Percentiles rank a stretch among this genome's conserved stretches.
Evolutionary conservation across 257 asterid species (phyloP).

Genomic region (Solanum acaule): DNA sequence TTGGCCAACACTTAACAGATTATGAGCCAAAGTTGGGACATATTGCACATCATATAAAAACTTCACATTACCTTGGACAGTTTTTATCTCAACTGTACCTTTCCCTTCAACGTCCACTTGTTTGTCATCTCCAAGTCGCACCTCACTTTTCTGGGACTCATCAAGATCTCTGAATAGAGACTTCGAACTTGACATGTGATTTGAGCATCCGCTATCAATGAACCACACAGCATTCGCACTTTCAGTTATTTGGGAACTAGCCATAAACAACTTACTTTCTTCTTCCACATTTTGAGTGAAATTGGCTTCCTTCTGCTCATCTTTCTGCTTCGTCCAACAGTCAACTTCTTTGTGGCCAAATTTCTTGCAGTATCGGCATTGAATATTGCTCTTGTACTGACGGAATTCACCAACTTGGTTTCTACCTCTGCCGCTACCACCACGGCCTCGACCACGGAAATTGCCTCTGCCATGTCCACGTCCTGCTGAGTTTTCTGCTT

Average conservation of each 20-base stretch:
- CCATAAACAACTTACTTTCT: not conserved
- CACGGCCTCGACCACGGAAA: not conserved
- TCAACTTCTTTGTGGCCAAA: not conserved
- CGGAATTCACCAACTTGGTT: not conserved
- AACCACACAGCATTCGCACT: not conserved
- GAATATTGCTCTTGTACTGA: not conserved
- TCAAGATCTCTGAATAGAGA: not conserved
- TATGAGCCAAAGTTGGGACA: not conserved
- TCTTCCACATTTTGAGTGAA: not conserved
- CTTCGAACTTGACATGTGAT: not conserved
- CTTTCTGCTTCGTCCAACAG: not conserved
- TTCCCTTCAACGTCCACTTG: not conserved
- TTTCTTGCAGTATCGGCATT: not conserved
- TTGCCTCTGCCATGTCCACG: not conserved
- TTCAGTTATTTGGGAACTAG: not conserved
- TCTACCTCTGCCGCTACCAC: not conserved
- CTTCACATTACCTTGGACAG: not conserved
- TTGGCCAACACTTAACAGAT: constrained; percentile 5
- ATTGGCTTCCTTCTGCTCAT: not conserved
- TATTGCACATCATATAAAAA: not conserved
- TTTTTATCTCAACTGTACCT: not conserved
- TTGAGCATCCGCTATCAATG: too few species aligned
- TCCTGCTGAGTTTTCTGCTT: not conserved
- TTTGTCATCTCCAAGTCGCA: not conserved
- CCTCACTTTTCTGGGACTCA: not conserved